Evolutionary conservation across 2,329 filamentous ascomycete species (phyloP), one percentile per base, ranked within the genome.

Genomic region (Sphaerulina vaccinii): DNA sequence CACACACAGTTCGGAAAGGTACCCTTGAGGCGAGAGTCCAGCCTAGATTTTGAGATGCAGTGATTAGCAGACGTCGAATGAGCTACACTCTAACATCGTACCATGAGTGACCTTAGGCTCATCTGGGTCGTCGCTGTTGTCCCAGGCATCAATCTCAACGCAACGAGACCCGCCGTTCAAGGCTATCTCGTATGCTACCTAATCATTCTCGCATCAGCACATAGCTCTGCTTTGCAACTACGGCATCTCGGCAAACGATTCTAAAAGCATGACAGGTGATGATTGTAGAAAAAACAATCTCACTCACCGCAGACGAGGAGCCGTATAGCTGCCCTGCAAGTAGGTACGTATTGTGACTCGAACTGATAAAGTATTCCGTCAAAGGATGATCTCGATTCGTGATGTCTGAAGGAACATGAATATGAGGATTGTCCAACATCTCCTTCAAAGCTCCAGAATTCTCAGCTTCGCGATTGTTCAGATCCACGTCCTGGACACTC

Each of bases 101-200:
- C 84, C 84, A 62, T 87, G 84, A 0, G 84, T 87, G 46, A 87
- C 84, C 64, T 86, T 87, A 3, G 84, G 84, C 65, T 87, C 84
- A 8, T 82, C 75, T 33, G 70, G 70, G 60, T 85, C 67, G 7
- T 82, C 78, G 32, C 78, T 73, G 41, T 84, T 76, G 61, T 88
- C 84, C 85, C 85, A 88, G 1, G 82, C 85, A 62, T 88, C 85
- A 48, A 88, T 88, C 69, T 88, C 85, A 32, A 88, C 84, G 60
- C 85, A 88, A 5, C 85, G 75, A 1, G 83, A 83, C 1, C 85
- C 85, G 0, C 82, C 80, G 23, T 70, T 72, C 13, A 88, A 71
- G 0, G 83, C 82, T 5, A 75, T 81, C 61, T 83, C 77, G 63
- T 88, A 88, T 0, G 83, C 84, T 3, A 75, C 27, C 27, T 29